A percentile compares a stretch with the other conserved stretches of the same genome.
These are phyloP conservation scores for Dothistroma pini DNA, from an alignment of 2,329 filamentous ascomycete genomes.

Conservation along the genomic window DNA sequence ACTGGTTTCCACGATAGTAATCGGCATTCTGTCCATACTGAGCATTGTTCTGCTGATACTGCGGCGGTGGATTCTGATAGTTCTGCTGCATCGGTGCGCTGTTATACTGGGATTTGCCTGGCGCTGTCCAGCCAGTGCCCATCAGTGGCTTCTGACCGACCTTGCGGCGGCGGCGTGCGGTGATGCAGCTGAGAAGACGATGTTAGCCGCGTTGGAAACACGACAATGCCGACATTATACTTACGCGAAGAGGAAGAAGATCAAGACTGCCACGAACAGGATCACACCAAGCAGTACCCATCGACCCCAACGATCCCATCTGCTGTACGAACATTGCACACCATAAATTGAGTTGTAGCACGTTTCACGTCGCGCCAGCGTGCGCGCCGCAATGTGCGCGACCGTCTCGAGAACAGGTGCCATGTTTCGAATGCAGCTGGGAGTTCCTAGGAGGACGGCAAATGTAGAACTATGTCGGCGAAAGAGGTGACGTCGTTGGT, in stretches of 20 bases:
- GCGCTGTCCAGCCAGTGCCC: constrained; percentile 18
- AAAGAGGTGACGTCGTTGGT: background rate
- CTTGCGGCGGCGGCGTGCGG: constrained; percentile 15
- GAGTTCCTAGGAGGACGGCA: background rate
- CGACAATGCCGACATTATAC: constrained; percentile 1
- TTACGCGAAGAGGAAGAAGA: constrained; percentile 18
- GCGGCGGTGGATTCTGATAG: constrained; percentile 6
- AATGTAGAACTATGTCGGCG: background rate
- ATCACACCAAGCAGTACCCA: constrained; percentile 19
- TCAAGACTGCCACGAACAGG: constrained; percentile 10
- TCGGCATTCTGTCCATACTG: constrained; percentile 5
- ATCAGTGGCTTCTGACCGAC: constrained; percentile 15
- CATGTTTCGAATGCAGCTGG: background rate
- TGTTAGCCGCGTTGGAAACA: background rate
- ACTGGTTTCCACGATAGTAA: constrained; percentile 1
- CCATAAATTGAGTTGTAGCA: constrained; percentile 10
- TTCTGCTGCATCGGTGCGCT: constrained; percentile 10
- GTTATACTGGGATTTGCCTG: constrained; percentile 8
- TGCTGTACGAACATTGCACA: background rate
- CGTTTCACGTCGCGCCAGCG: background rate
- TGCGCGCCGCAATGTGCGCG: background rate
- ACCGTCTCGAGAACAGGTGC: background rate
- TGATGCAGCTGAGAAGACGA: constrained; percentile 11
- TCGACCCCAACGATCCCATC: constrained; percentile 17
- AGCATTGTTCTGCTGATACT: constrained; percentile 2